Conservation (phyloP, 495 filamentous ascomycete species). For the Penicillium alfredii region DNA sequence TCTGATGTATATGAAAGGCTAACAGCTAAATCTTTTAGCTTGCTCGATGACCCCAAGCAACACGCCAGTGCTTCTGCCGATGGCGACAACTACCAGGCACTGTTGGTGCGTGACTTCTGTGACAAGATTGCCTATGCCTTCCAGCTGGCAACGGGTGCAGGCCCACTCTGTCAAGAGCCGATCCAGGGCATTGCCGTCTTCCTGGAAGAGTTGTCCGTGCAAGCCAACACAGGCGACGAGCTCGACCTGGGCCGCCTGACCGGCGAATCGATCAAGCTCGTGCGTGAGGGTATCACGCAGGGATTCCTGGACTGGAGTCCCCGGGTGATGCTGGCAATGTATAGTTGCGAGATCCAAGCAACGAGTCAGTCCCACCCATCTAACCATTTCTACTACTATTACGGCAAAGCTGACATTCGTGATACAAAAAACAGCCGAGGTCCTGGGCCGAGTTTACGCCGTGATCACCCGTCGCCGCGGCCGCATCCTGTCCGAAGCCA, state of each 20-base stretch:
- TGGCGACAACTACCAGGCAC: slow-evolving; percentile 41
- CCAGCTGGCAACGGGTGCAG: slow-evolving; percentile 84
- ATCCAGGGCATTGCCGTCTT: slow-evolving; percentile 91
- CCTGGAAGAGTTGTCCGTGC: slow-evolving; percentile 69
- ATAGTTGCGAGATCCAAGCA: slow-evolving; percentile 94
- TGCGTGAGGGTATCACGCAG: slow-evolving; percentile 75
- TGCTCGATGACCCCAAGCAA: slow-evolving; percentile 36
- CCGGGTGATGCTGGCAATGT: slow-evolving; percentile 93
- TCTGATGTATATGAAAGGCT: no score
- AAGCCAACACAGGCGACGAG: slow-evolving; percentile 48
- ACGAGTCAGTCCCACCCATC: slow-evolving; percentile 55
- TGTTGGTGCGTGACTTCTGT: slow-evolving; percentile 66
- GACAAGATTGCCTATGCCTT: slow-evolving; percentile 92
- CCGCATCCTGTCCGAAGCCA: slow-evolving; percentile 77
- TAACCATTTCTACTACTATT: background rate
- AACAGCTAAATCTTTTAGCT: slow-evolving; percentile 20
- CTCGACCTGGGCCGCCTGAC: slow-evolving; percentile 77
- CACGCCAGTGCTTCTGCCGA: slow-evolving; percentile 21
- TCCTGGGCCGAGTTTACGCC: slow-evolving; percentile 89
- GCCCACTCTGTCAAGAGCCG: slow-evolving; percentile 88
- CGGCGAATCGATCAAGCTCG: slow-evolving; percentile 83
- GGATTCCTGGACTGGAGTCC: slow-evolving; percentile 96
- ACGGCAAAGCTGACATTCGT: slow-evolving; percentile 6
- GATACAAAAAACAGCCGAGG: slow-evolving; percentile 58
- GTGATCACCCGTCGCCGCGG: slow-evolving; percentile 89